Base-by-base conservation (phyloP, 495 filamentous ascomycete species). In the Glonium stellatum region DNA sequence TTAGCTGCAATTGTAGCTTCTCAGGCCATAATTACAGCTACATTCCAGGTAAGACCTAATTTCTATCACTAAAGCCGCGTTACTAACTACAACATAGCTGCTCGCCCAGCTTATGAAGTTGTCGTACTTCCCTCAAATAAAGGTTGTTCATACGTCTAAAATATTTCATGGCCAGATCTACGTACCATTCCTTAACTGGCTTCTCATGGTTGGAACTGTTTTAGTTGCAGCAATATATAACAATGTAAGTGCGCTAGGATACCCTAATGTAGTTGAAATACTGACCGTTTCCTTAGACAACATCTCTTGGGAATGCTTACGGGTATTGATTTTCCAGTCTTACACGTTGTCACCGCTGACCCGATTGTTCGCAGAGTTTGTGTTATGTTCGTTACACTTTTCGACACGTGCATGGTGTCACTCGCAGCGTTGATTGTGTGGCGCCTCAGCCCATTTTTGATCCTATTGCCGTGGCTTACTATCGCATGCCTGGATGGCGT, bases 1-100 rank as follows among this genome's bases (percentile, higher is more conserved):
- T 70, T 88, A 4, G 86, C 86, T 4, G 84, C 84, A 22, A 79
- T 90, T 55, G 87, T 90, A 18, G 87, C 87, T n/a, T 85, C 82
- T 15, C 87, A 90, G 55, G 87, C 87, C 35, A 85, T 89, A 73
- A 89, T 90, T 48, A 89, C 87, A 6, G 81, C 80, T n/a, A 82
- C 82, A 3, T 88, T 90, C 57, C 77, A 87, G 77, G 77, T 71
- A 52, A 10, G 60, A 13, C 11, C 5, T 18, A 13, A 11, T 10
- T 8, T 57, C 1, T 5, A 35, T 10, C 9, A 15, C 9, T 11
- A 35, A 8, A 27, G 4, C 27, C 4, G 8, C 4, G 13, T 0
- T 6, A 22, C 60, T 62, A 41, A 62, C 44, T 2, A 3, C 3
- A n/a, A 8, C 10, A 1, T 18, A 64, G 56, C 65, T 90, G 22